Base-by-base conservation (phyloP, 2,329 filamentous ascomycete species). In the Trichoderma oligosporum region DNA sequence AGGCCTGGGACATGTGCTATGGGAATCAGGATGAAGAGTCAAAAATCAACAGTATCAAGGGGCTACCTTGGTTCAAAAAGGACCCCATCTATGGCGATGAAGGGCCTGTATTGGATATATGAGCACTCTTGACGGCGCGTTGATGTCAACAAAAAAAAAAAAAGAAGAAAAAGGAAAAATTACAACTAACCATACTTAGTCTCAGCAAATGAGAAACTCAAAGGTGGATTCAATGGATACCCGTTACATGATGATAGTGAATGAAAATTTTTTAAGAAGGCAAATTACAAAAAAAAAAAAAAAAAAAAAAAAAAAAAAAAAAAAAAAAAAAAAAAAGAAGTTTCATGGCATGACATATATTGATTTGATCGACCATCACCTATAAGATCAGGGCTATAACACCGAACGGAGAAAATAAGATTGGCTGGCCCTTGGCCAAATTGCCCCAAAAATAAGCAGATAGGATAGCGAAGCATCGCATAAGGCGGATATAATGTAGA, bases 1-100 rank as follows among this genome's bases (percentile, higher is more conserved):
- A 72, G 14, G 76, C 74, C 16, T 89, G 84, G 84, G 85, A 89
- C 68, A 88, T 89, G 86, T 42, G 56, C 20, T 56, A 56, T 42
- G 53, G 53, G 6, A 41, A 25, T 8, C 16, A 31, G 8, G 44
- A 22, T 5, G 44, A 41, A 7, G 20, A 56, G 7, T 39, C 42
- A 14, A 39, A 18, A 29, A 39, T 54, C 9, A 6, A 35, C 39
- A 54, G 29, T 11, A 38, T 54, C 22, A 46, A 45, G 22, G 12
- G 14, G 2, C 24, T 54, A 18, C 16, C 51, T 3, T 54, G 51
- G 51, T 46, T 54, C 24, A 46, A 12, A 11, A 46, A 16, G 12
- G 51, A 54, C 41, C 51, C 51, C 31, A 54, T 54, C n/a, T 54
- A 54, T 25, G 51, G 51, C 8, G 51, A 54, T 14, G 22, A 46